Conservation (phyloP, 495 filamentous ascomycete genomes). For the Amphirosellinia nigrospora region DNA sequence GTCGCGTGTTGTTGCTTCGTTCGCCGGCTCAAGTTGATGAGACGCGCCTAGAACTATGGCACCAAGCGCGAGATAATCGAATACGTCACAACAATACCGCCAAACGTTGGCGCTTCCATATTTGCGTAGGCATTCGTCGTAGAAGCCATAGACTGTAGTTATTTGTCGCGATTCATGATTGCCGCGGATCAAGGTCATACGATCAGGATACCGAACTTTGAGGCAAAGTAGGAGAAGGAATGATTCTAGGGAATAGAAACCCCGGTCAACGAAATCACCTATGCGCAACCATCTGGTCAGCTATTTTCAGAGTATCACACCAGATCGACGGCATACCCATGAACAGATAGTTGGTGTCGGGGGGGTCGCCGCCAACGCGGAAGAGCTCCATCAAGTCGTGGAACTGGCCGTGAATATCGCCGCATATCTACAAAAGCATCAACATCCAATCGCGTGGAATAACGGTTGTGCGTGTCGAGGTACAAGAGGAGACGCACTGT, state of each 20-base stretch:
- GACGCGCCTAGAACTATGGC: slow-evolving; percentile 92
- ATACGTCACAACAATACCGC: slow-evolving; percentile 98
- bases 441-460: slow-evolving; percentile 14
- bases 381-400: slow-evolving; percentile 99
- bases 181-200: slow-evolving; percentile 94
- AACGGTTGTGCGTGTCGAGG: neutral
- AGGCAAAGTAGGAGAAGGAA: slow-evolving; percentile 93
- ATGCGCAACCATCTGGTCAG: slow-evolving; percentile 25
- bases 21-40: slow-evolving; percentile 65
- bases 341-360: slow-evolving; percentile 98
- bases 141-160: slow-evolving; percentile 98
- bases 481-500: slow-evolving; percentile 59
- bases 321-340: slow-evolving; percentile 66
- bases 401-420: slow-evolving; percentile 98
- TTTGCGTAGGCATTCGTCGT: slow-evolving; percentile 97
- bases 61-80: slow-evolving; percentile 95
- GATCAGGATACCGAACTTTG: slow-evolving; percentile 97
- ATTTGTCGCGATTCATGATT: slow-evolving; percentile 99
- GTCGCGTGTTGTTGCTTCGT: slow-evolving; percentile 59
- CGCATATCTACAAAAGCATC: slow-evolving; percentile 73
- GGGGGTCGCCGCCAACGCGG: slow-evolving; percentile 90
- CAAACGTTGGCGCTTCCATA: slow-evolving; percentile 98
- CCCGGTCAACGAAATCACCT: slow-evolving; percentile 97
- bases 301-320: neutral
- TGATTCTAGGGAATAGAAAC: slow-evolving; percentile 96